Evolutionary conservation across 495 filamentous ascomycete species (phyloP), one percentile per base, ranked within the genome.

Genomic region (Umbilicaria muhlenbergii): DNA sequence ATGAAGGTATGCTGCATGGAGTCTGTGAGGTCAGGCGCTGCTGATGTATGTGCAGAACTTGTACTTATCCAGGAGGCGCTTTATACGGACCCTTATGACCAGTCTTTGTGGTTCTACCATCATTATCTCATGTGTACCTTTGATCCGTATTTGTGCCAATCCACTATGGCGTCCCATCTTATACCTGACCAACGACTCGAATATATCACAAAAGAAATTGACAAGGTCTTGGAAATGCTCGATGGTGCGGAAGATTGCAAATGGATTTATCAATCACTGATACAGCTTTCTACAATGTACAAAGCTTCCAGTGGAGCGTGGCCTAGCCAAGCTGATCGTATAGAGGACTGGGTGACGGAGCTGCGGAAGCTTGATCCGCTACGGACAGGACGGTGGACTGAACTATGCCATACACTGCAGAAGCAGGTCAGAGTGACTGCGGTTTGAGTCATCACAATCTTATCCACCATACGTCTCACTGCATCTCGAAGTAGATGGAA

Each of bases 31-130:
- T 10, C 8, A 6, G 6, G 4, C 24, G 8, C 6, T 41, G 49
- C 48, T 43, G 19, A 47, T 16, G 13, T 33, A 32, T 39, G 10
- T n/a, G 13, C 47, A 78, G 83, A 98, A 59, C 65, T 96, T 44
- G 64, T 64, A 34, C 64, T 86, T 18, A 79, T 94, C 31, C 73
- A 80, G 43, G 69, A 76, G 39, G 87, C 81, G 0, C 71, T 95
- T 35, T 77, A 75, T 41, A 86, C 86, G 13, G 89, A 92, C 50
- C 83, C 87, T 5, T 81, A 86, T 46, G 86, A 94, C 56, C 88
- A 94, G 52, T 88, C 84, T 10, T 64, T 94, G 12, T 99, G 92
- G 92, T 94, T 87, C 59, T 99, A 96, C 58, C 85, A 96, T 54
- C 78, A 83, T 45, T 89, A 75, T 54, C 58, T 94, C 44, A 78